Base-by-base conservation (phyloP, 371 early-diverging fungal genomes). In the Mortierella sp. region DNA sequence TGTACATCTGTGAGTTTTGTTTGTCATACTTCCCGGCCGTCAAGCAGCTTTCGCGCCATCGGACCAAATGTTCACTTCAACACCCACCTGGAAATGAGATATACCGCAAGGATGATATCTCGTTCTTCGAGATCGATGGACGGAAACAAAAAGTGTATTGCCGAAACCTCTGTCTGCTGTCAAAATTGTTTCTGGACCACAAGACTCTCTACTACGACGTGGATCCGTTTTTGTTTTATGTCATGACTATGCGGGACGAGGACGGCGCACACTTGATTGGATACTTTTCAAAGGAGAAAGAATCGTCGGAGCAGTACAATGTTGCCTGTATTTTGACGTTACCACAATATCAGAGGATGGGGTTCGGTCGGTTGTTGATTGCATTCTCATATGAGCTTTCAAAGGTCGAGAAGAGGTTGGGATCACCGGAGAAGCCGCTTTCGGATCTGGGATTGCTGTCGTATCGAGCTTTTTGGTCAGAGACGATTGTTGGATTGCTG, bases 191-290 rank as follows among this genome's bases (percentile, higher is more conserved):
- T 80, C 81, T 99, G 72, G 99, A 99, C 82, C 99, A 99, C 88
- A 99, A 99, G 80, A 98, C 99, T n/a, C 86, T 99, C 11, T 99
- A 96, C 79, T 99, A 99, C 79, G 99, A 99, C 79, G 96, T 99
- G 15, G 99, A 99, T 70, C 98, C 99, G 1, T 99, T 99, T 80
- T 73, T 99, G 67, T 99, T 99, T 80, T 99, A 99, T 80, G 89
- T 99, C 42, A 90, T 97, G 93, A 95, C 95, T 11, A 72, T 87
- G 56, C 82, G 87, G 30, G 95, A 97, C 68, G 90, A 89, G 37
- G 79, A 86, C 34, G 97, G 97, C 8, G 92, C 86, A 60, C 95
- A 98, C 72, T 83, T 99, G 27, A 94, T 99, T 39, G 99, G 99
- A 6, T 99, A 99, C 80, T 99, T 99, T 81, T 96, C 96, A 53